Evolutionary conservation across 202 grass and related monocot genomes (phyloP), one percentile per base, ranked within the genome.

Genomic region (Setaria viridis): DNA sequence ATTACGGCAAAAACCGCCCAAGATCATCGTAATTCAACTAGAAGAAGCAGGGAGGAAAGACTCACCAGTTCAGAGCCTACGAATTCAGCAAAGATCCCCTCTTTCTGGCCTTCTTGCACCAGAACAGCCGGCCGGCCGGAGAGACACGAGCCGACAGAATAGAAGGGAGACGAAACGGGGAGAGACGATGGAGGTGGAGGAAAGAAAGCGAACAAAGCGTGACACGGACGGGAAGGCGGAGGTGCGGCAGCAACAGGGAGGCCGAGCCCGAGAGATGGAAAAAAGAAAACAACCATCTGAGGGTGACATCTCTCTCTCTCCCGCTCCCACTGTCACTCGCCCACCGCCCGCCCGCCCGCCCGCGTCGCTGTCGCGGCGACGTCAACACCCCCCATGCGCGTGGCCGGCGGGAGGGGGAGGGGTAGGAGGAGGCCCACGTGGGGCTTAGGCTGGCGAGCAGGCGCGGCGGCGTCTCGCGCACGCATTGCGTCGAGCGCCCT

Each of bases 301-400:
- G 41, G 74, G 59, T 76, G 80, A 87, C 85, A 45, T 41, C 39
- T 41, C 39, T 35, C 80, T 80, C 89, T 80, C 62, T 54, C 53
- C 35, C 53, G 0, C 85, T 37, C 70, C n/a, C 63, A 60, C 68
- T 60, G 43, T 81, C 80, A 69, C 60, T 80, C 76, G 42, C 59
- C 74, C 80, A 75, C 88, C 74, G 67, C 67, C 84, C 84, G 84
- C 67, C 57, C 67, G 83, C 65, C 80, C 84, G 84, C 69, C 59
- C 69, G 84, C 73, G 84, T 87, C 84, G 58, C 59, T 78, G 88
- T 90, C 88, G 67, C 41, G 60, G 80, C 74, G 84, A 90, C 76
- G 74, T 84, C 80, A 79, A 90, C 68, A 43, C 51, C 77, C 8
- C 19, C 41, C 75, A 72, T 48, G 66, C 67, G 37, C 47, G 25